These are phyloP conservation scores for Venustampulla echinocandica DNA, from an alignment of 495 filamentous ascomycete species.

Conservation along the genomic window DNA sequence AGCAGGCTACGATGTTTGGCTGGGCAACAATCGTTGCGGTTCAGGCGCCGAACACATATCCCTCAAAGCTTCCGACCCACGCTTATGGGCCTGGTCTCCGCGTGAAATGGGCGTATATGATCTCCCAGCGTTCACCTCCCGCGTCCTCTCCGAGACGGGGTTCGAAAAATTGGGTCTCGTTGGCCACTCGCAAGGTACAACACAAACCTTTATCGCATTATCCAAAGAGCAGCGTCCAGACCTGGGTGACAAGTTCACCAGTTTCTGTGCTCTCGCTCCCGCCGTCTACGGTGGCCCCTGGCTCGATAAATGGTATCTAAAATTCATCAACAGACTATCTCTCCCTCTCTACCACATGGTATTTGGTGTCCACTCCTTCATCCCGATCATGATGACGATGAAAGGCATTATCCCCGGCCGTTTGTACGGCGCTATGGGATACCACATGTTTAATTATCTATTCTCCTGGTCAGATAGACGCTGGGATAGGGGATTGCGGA, in stretches of 20 bases:
- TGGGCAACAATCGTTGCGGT: conserved; percentile 92
- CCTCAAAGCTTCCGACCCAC: conserved; percentile 64
- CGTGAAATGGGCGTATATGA: conserved; percentile 89
- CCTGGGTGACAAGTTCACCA: conserved; percentile 71
- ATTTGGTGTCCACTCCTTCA: conserved; percentile 93
- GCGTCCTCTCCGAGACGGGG: conserved; percentile 72
- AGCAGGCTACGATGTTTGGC: conserved; percentile 91
- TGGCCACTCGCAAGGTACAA: conserved; percentile 87
- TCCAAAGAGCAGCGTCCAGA: conserved; percentile 90
- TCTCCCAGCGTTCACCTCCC: conserved; percentile 77
- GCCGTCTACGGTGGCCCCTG: conserved; percentile 86
- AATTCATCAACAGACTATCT: conserved; percentile 78
- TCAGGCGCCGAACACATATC: conserved; percentile 66
- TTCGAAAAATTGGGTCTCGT: conserved; percentile 79
- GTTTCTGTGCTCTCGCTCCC: conserved; percentile 89
- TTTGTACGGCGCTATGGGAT: conserved; percentile 79
- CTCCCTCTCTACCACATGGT: conserved; percentile 68
- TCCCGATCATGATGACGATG: conserved; percentile 89
- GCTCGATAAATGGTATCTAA: conserved; percentile 82
- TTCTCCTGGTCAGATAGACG: conserved; percentile 82
- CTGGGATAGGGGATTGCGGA: conserved; percentile 75
- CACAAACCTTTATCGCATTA: conserved; percentile 80
- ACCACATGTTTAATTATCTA: conserved; percentile 81
- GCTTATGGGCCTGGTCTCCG: conserved; percentile 98
- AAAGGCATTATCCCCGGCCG: conserved; percentile 52